Conservation (phyloP, 805 yeast genomes). For the Cyberlindnera petersonii region DNA sequence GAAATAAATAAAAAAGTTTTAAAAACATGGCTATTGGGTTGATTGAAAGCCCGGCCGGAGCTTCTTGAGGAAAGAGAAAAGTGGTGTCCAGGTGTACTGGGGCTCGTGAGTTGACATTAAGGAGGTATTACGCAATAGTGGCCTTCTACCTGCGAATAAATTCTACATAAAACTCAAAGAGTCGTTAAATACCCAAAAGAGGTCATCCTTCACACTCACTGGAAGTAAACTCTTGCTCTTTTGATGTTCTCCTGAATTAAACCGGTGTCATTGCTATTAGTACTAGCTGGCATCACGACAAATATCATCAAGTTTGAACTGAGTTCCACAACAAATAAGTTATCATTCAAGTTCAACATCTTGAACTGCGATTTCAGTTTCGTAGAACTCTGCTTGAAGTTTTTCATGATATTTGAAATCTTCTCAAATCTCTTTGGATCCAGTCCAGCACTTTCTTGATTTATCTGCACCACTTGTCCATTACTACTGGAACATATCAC, state of each 20-base stretch:
- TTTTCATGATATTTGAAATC: constrained; percentile 88
- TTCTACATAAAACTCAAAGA: too few relatives aligned
- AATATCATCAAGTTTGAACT: constrained; percentile 61
- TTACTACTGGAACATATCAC: constrained; percentile 42
- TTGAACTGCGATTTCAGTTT: constrained; percentile 83
- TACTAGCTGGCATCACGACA: constrained; percentile 45
- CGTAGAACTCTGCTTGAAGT: constrained; percentile 87
- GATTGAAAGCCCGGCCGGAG: too few relatives aligned
- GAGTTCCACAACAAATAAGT: constrained; percentile 48
- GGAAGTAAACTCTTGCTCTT: constrained; percentile 53
- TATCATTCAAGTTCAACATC: constrained; percentile 65
- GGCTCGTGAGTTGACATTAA: too few relatives aligned
- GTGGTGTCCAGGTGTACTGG: too few relatives aligned
- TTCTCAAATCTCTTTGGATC: constrained; percentile 95
- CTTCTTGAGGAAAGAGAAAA: too few relatives aligned
- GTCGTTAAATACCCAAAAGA: too few relatives aligned
- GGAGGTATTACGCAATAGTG: too few relatives aligned
- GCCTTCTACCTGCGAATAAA: too few relatives aligned
- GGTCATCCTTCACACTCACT: too few relatives aligned
- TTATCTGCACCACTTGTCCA: constrained; percentile 15
- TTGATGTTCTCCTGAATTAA: constrained; percentile 53
- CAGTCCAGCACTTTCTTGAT: constrained; percentile 30
- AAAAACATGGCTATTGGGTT: too few relatives aligned
- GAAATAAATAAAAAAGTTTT: too few relatives aligned
- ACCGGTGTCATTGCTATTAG: constrained; percentile 37